Evolutionary conservation across 2,329 filamentous ascomycete species (phyloP).

Genomic region (Trichoderma brevicompactum): DNA sequence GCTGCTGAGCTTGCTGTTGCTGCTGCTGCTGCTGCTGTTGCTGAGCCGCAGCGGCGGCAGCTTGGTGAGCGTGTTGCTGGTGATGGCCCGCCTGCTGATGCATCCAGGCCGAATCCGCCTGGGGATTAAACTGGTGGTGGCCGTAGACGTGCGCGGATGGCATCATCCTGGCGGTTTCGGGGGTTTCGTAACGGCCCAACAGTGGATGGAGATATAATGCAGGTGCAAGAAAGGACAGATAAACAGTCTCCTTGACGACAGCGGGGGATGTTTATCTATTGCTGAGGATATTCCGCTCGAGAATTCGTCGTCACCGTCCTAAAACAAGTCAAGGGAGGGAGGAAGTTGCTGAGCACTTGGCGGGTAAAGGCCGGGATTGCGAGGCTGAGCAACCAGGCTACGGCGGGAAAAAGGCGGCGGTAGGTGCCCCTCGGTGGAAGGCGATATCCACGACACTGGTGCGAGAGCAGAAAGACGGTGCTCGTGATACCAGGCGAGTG

Average conservation of each 20-base stretch:
- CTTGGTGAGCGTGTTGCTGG: conserved; percentile 60
- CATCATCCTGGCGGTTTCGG: conserved; percentile 56
- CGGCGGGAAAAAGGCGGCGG: not conserved
- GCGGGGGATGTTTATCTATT: conserved; percentile 9
- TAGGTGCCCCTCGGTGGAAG: not conserved
- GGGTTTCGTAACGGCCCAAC: conserved; percentile 9
- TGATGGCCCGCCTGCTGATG: conserved; percentile 66
- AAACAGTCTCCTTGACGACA: conserved; percentile 4
- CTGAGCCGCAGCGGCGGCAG: conserved; percentile 47
- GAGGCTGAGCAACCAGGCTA: conserved; percentile 18
- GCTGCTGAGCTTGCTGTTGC: conserved; percentile 66
- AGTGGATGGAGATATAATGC: not conserved
- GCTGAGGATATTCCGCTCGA: conserved; percentile 9
- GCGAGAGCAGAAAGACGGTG: not conserved
- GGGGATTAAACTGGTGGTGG: conserved; percentile 68
- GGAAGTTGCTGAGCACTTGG: conserved; percentile 11
- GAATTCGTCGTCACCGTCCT: conserved; percentile 14
- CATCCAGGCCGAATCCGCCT: conserved; percentile 68
- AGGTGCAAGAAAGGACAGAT: not conserved
- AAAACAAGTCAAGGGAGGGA: conserved; percentile 21
- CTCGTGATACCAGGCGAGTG: not conserved
- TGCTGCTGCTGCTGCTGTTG: conserved; percentile 60
- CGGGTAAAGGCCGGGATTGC: conserved; percentile 24
- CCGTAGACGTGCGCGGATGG: conserved; percentile 67
- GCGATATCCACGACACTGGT: not conserved